Percentiles rank a stretch among this genome's conserved stretches.
phyloP scores from a whole-genome alignment of 169 alveolate genomes.

The Babesia divergens region DNA sequence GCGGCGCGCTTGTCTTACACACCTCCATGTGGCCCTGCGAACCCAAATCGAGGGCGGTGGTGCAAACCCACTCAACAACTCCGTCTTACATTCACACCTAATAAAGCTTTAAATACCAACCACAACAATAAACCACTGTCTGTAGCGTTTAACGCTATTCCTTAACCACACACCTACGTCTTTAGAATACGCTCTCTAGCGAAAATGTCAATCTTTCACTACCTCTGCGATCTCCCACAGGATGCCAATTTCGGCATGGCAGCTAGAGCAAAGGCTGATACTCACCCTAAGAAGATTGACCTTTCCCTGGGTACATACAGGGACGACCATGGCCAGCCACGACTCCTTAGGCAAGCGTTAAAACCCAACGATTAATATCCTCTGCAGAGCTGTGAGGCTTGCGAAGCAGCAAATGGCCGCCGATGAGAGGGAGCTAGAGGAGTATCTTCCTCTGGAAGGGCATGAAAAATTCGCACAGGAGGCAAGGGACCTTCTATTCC shows the following conservation, averaged over 20 bases:
- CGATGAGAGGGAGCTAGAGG: constrained; percentile 50
- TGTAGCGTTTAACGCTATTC: not conserved
- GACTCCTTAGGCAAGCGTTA: constrained; percentile 28
- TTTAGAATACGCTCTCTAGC: not conserved
- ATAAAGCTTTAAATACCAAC: no score
- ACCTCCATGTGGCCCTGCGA: no score
- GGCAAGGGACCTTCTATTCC: constrained; percentile 48
- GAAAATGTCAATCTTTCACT: constrained; percentile 36
- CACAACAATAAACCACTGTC: no score
- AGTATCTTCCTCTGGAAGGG: constrained; percentile 55
- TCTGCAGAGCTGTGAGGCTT: constrained; percentile 40
- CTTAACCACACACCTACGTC: not conserved
- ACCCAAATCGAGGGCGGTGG: no score
- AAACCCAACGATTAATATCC: not conserved
- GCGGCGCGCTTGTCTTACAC: no score
- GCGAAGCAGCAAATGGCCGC: constrained; percentile 28
- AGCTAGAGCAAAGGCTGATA: constrained; percentile 37
- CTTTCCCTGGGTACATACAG: constrained; percentile 57
- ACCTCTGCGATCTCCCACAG: constrained; percentile 13
- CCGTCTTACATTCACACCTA: no score
- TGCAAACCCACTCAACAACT: no score
- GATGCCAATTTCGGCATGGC: constrained; percentile 58
- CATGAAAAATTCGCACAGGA: constrained; percentile 37
- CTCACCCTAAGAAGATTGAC: constrained; percentile 55
- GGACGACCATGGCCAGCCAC: constrained; percentile 38